These are phyloP conservation scores for Colletotrichum sansevieriae DNA, from an alignment of 2,329 filamentous ascomycete species.

Conservation along the genomic window DNA sequence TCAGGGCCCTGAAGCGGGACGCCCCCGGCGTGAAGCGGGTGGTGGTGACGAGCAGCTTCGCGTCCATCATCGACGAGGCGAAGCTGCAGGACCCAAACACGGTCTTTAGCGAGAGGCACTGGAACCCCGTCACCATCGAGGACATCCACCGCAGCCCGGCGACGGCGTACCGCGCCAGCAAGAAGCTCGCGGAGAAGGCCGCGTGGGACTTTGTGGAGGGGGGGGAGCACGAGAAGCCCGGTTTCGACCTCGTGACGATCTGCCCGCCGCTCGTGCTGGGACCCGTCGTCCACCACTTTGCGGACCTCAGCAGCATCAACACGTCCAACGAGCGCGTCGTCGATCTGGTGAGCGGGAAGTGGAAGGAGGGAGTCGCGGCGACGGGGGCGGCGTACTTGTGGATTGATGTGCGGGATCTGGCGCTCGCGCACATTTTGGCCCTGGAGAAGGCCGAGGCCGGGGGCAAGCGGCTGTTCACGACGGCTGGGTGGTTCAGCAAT, in stretches of 20 bases:
- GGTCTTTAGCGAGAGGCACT: constrained; percentile 62
- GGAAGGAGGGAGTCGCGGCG: constrained; percentile 58
- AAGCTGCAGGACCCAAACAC: constrained; percentile 54
- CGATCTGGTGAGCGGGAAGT: constrained; percentile 62
- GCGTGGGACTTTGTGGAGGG: constrained; percentile 64
- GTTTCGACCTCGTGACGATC: constrained; percentile 66
- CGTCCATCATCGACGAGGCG: constrained; percentile 60
- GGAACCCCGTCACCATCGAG: constrained; percentile 66
- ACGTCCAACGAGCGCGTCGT: constrained; percentile 67
- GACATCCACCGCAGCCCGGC: constrained; percentile 55
- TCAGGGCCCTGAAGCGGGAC: constrained; percentile 74
- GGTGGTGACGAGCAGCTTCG: constrained; percentile 71
- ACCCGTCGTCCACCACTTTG: constrained; percentile 41
- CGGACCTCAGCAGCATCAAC: constrained; percentile 58
- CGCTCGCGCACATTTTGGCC: constrained; percentile 65
- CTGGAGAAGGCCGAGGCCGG: constrained; percentile 62
- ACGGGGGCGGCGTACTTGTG: constrained; percentile 59
- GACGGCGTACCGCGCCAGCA: constrained; percentile 67
- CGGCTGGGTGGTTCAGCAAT: constrained; percentile 62
- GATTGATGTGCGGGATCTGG: constrained; percentile 70
- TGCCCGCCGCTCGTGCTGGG: constrained; percentile 64
- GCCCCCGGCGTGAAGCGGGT: constrained; percentile 76
- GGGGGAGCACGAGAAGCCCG: constrained; percentile 52
- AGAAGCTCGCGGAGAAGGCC: constrained; percentile 66
- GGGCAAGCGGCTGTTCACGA: constrained; percentile 65